These are phyloP conservation scores for Croton laevigatus DNA, from an alignment of 441 rosid genomes.

Conservation along the genomic window DNA sequence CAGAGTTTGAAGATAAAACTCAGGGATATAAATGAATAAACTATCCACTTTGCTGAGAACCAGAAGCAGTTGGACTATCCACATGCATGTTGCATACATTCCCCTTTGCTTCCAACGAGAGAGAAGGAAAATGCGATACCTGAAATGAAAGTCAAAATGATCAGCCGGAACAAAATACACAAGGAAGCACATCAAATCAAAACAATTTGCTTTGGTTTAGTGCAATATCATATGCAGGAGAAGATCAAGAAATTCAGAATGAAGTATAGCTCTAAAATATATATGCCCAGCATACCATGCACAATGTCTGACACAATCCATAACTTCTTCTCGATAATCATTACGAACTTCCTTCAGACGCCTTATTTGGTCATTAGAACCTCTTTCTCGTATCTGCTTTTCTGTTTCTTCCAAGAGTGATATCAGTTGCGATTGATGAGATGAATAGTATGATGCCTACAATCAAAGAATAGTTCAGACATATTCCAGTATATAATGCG, in stretches of 20 bases:
- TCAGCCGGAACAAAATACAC: slow-evolving; percentile 13
- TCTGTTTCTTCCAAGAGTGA: slow-evolving; percentile 90
- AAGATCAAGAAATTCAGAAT: not conserved
- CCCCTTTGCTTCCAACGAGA: slow-evolving; percentile 99
- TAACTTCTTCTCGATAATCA: slow-evolving; percentile 76
- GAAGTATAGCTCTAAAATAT: slow-evolving; percentile 5
- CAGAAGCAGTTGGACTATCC: slow-evolving; percentile 90
- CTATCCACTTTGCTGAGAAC: slow-evolving; percentile 87
- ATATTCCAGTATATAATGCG: not conserved
- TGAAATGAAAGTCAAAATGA: slow-evolving; percentile 32
- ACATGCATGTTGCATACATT: slow-evolving; percentile 96
- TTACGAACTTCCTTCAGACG: slow-evolving; percentile 92
- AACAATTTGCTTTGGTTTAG: not conserved
- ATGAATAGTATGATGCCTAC: slow-evolving; percentile 86
- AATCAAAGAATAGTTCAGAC: slow-evolving; percentile 25
- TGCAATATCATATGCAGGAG: not conserved
- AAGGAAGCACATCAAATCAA: slow-evolving; percentile 20
- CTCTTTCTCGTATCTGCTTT: slow-evolving; percentile 81
- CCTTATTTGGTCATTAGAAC: slow-evolving; percentile 66
- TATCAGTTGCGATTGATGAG: slow-evolving; percentile 83
- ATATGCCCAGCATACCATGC: slow-evolving; percentile 60
- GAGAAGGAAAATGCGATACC: slow-evolving; percentile 83
- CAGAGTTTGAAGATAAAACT: slow-evolving; percentile 90
- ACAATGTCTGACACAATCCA: slow-evolving; percentile 83
- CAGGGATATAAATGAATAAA: slow-evolving; percentile 82